Evolutionary conservation across 768 basidiomycete genomes (phyloP).

Genomic region (Sporobolomyces pararoseus): DNA sequence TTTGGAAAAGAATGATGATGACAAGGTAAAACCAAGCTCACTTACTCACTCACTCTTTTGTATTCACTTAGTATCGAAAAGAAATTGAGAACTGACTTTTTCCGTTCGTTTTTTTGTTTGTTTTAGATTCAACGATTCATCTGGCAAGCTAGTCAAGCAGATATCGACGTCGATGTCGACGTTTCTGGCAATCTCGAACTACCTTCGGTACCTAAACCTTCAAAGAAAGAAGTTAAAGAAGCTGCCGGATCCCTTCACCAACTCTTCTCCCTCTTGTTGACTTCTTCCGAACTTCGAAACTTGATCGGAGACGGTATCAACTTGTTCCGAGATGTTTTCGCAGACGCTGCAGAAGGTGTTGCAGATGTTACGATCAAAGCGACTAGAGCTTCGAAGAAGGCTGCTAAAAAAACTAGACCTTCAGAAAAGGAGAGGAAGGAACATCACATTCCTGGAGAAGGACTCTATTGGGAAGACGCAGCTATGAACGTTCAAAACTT

Average conservation of each 20-base stretch:
- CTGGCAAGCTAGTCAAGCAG: slow-evolving; percentile 43
- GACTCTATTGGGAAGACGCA: slow-evolving; percentile 48
- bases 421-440: slow-evolving; percentile 47
- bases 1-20: slow-evolving; percentile 49
- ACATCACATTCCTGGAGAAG: slow-evolving; percentile 46
- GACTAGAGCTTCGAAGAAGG: slow-evolving; percentile 43
- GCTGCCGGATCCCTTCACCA: slow-evolving; percentile 46
- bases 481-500: slow-evolving; percentile 43
- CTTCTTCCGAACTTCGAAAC: slow-evolving; percentile 49
- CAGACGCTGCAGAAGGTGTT: slow-evolving; percentile 49
- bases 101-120: too few relatives aligned
- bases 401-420: slow-evolving; percentile 46
- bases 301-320: slow-evolving; percentile 48
- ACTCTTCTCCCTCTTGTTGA: slow-evolving; percentile 49
- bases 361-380: slow-evolving; percentile 44
- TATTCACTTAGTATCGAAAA: too few relatives aligned
- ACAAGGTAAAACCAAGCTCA: slow-evolving; percentile 32
- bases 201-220: slow-evolving; percentile 47
- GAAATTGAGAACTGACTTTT: too few relatives aligned
- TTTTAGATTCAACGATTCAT: slow-evolving; percentile 49
- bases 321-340: slow-evolving; percentile 50
- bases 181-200: slow-evolving; percentile 45
- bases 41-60: not conserved
- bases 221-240: slow-evolving; percentile 42
- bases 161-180: slow-evolving; percentile 48